phyloP scores from a whole-genome alignment of 139 green algal genomes.

The Eudorina sp. region DNA sequence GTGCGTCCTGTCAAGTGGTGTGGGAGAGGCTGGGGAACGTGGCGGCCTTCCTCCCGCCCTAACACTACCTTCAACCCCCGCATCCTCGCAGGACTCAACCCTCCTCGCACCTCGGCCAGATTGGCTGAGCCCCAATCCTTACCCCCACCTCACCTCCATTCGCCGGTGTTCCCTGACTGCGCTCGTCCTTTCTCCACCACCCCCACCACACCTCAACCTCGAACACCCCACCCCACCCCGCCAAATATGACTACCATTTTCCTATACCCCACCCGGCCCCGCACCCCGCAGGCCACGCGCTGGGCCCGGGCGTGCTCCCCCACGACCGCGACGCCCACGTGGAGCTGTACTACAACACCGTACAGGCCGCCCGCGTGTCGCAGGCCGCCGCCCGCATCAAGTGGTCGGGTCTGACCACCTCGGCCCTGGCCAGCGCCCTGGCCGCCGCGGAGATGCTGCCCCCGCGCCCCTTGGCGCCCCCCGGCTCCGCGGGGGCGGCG shows the following conservation, averaged over 20 bases:
- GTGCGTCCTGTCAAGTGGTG: too few relatives aligned
- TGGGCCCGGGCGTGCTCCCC: neutral
- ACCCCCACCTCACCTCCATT: too few relatives aligned
- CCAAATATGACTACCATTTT: neutral
- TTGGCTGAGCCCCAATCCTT: too few relatives aligned
- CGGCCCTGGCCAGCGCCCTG: constrained; percentile 20
- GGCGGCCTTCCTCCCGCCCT: too few relatives aligned
- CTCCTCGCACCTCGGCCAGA: too few relatives aligned
- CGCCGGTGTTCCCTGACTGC: too few relatives aligned
- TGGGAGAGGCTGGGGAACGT: too few relatives aligned
- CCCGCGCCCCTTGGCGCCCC: neutral
- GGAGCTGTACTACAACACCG: constrained; percentile 31
- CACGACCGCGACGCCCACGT: neutral
- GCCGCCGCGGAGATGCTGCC: constrained; percentile 11
- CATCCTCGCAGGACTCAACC: too few relatives aligned
- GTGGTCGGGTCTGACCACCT: constrained; percentile 25
- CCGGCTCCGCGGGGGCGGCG: neutral
- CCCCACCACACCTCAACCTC: too few relatives aligned
- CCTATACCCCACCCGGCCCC: neutral
- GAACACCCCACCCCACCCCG: neutral
- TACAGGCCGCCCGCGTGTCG: neutral
- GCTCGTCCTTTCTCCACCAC: neutral
- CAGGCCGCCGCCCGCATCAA: constrained; percentile 20
- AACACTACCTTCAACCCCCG: too few relatives aligned
- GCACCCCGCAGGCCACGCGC: neutral